Conservation (phyloP, 1,284 basidiomycete species). For the Leccinum brunneo-olivaceum region DNA sequence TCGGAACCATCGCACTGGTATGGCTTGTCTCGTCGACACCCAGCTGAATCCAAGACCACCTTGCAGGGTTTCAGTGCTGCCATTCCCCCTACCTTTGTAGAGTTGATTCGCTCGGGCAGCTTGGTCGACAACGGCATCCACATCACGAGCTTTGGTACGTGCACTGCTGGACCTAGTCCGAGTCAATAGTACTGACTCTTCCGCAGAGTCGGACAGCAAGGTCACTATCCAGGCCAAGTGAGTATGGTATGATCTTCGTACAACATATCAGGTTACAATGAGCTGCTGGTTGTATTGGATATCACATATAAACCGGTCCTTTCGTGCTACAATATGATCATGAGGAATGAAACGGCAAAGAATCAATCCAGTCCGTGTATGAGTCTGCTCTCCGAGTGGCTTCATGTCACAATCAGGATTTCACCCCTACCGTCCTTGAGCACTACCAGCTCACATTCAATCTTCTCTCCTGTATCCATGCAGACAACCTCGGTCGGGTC, state of each 20-base stretch:
- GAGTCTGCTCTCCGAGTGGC: not conserved
- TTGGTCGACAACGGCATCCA: conserved; percentile 10
- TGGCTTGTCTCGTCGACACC: no score
- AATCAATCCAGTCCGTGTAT: no score
- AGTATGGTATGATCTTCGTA: conserved; percentile 2
- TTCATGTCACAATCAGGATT: conserved; percentile 77
- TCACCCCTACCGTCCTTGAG: conserved; percentile 83
- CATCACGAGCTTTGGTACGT: conserved; percentile 13
- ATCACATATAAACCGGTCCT: not conserved
- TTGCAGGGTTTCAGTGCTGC: conserved; percentile 16
- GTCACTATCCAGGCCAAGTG: conserved; percentile 3
- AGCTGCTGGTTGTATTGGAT: no score
- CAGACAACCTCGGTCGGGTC: conserved; percentile 92
- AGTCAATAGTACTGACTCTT: conserved; percentile 5
- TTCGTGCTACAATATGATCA: not conserved
- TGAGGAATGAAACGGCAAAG: not conserved
- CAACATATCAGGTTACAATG: not conserved
- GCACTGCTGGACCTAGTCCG: not conserved
- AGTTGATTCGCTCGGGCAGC: not conserved
- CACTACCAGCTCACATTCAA: conserved; percentile 88
- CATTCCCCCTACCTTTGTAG: conserved; percentile 5
- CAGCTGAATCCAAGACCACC: not conserved
- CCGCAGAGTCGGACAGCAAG: conserved; percentile 10
- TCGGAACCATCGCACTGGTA: conserved; percentile 4
- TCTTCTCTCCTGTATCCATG: conserved; percentile 90